Percentiles rank a stretch among this genome's conserved stretches.
Evolutionary conservation across 1,284 basidiomycete genomes (phyloP).

Genomic region (Coriolopsis trogii): DNA sequence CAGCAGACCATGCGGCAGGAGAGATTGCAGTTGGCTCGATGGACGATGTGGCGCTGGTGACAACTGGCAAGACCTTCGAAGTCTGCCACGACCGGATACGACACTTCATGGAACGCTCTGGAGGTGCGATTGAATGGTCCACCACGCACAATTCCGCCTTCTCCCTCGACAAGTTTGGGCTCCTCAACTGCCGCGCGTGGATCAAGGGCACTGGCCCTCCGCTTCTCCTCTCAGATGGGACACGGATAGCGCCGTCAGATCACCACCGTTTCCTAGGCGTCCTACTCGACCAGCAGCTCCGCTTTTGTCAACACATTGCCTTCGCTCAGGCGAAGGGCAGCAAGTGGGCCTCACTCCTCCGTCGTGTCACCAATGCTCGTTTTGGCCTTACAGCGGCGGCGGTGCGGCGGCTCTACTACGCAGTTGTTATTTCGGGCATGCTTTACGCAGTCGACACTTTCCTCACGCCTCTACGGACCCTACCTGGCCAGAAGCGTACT

Average conservation of each 20-base stretch:
- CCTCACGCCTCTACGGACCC: constrained; percentile 25
- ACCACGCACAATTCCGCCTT: background rate
- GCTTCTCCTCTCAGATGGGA: background rate
- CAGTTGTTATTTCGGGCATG: constrained; percentile 37
- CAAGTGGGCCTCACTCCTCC: constrained; percentile 22
- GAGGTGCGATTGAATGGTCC: background rate
- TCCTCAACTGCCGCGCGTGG: background rate
- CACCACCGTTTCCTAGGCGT: constrained; percentile 39
- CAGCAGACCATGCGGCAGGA: constrained; percentile 7
- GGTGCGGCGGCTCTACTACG: constrained; percentile 25
- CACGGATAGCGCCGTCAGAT: background rate
- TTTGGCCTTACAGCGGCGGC: constrained; percentile 3
- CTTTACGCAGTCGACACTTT: constrained; percentile 41
- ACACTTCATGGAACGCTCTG: background rate
- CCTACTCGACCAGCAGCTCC: constrained; percentile 37
- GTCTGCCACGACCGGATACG: constrained; percentile 22
- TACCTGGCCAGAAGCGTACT: constrained; percentile 1
- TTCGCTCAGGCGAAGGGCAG: constrained; percentile 36
- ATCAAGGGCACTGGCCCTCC: background rate
- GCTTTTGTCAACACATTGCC: constrained; percentile 35
- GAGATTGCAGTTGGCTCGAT: constrained; percentile 31
- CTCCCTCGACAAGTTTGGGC: background rate
- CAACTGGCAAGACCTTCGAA: constrained; percentile 14
- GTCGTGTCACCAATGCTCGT: constrained; percentile 22
- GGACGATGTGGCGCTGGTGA: constrained; percentile 30